phyloP scores from a whole-genome alignment of 2,329 filamentous ascomycete genomes.

The Fusarium poae region DNA sequence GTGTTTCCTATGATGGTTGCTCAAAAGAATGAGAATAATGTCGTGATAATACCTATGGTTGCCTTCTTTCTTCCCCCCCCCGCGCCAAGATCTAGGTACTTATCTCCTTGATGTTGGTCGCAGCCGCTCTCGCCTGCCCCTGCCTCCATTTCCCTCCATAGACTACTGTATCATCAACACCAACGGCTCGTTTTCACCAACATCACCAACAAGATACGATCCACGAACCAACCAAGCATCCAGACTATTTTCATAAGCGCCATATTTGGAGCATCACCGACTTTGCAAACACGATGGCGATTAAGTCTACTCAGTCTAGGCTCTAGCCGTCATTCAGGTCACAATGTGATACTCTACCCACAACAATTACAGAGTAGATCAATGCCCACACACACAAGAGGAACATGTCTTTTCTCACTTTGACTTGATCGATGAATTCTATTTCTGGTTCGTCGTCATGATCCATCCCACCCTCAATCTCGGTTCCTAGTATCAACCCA shows the following conservation, averaged over 20 bases:
- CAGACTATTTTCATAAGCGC: background rate
- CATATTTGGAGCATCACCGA: conserved; percentile 14
- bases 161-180: conserved; percentile 21
- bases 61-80: background rate
- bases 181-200: conserved; percentile 3
- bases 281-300: conserved; percentile 5
- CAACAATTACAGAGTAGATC: background rate
- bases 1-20: background rate
- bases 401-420: conserved; percentile 4
- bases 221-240: conserved; percentile 28
- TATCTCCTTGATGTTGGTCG: conserved; percentile 21
- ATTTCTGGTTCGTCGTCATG: conserved; percentile 34
- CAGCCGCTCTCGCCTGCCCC: conserved; percentile 15
- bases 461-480: conserved; percentile 36
- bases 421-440: conserved; percentile 17
- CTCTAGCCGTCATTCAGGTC: background rate
- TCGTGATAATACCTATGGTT: background rate
- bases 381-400: background rate
- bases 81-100: conserved; percentile 4
- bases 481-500: conserved; percentile 31
- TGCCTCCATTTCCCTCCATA: conserved; percentile 5
- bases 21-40: background rate
- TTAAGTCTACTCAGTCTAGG: conserved; percentile 1
- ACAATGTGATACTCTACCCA: background rate
- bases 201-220: conserved; percentile 33